phyloP scores from a whole-genome alignment of 306 rosid species.

The Morella rubra region DNA sequence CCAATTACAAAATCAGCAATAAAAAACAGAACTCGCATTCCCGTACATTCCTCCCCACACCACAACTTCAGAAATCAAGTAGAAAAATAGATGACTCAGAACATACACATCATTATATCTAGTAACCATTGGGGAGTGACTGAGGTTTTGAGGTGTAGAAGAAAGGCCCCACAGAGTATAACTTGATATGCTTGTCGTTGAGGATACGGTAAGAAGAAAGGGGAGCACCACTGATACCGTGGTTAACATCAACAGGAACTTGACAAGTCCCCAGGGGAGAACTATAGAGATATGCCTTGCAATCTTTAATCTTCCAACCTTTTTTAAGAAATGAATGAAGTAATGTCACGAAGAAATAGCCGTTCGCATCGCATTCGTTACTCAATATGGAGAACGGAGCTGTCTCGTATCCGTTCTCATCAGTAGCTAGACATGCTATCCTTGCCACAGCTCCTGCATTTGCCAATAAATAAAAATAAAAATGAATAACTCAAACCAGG shows the following conservation, averaged over 20 bases:
- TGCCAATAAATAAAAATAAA: no score
- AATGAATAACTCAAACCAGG: no score
- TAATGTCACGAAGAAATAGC: conserved; percentile 44
- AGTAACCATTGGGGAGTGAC: neutral
- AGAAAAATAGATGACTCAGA: no score
- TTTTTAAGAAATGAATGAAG: conserved; percentile 6
- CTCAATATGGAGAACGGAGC: conserved; percentile 27
- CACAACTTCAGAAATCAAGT: no score
- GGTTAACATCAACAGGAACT: conserved; percentile 44
- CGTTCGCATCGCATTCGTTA: conserved; percentile 41
- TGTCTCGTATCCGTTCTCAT: neutral
- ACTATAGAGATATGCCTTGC: conserved; percentile 42
- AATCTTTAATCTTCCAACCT: conserved; percentile 34
- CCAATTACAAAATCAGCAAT: no score
- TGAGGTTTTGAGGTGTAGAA: conserved; percentile 35
- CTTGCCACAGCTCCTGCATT: no score
- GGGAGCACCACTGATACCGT: conserved; percentile 41
- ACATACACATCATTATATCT: no score
- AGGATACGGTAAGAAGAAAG: conserved; percentile 42
- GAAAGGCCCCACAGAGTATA: conserved; percentile 52
- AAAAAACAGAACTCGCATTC: no score
- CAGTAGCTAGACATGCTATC: no score
- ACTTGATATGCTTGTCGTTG: conserved; percentile 19
- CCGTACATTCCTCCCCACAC: no score
- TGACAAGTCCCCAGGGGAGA: conserved; percentile 47